Conservation (phyloP, 441 rosid species). For the Gossypium aridum region DNA sequence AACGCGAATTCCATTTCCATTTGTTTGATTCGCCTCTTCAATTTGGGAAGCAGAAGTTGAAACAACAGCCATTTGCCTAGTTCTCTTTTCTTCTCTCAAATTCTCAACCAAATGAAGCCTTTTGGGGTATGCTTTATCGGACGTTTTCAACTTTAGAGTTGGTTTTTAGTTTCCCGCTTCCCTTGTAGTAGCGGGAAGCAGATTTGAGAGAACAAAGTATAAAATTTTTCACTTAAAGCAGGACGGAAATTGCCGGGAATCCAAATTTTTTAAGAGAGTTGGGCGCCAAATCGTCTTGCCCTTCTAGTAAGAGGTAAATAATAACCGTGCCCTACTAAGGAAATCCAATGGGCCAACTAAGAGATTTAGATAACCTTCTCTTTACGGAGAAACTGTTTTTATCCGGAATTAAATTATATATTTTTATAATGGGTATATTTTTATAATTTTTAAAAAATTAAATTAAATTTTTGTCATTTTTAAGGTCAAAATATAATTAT, state of each 20-base stretch:
- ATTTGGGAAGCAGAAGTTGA: slow-evolving; percentile 15
- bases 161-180: slow-evolving; percentile 6
- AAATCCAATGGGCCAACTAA: background rate
- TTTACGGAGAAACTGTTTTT: too few species aligned
- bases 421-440: too few species aligned
- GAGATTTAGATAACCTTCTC: too few species aligned
- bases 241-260: background rate
- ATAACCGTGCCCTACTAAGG: background rate
- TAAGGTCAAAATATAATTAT: too few species aligned
- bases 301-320: background rate
- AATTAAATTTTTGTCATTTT: too few species aligned
- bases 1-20: slow-evolving; percentile 48
- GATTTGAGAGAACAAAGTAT: background rate
- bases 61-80: slow-evolving; percentile 20
- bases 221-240: background rate
- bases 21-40: slow-evolving; percentile 21
- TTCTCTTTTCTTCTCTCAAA: background rate
- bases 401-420: too few species aligned
- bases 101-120: background rate
- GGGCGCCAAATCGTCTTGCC: background rate
- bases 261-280: background rate
- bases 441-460: too few species aligned
- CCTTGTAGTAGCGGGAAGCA: background rate
- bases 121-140: background rate
- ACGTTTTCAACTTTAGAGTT: background rate